Conservation (phyloP, 495 filamentous ascomycete genomes). For the Penicillium maclennaniae region DNA sequence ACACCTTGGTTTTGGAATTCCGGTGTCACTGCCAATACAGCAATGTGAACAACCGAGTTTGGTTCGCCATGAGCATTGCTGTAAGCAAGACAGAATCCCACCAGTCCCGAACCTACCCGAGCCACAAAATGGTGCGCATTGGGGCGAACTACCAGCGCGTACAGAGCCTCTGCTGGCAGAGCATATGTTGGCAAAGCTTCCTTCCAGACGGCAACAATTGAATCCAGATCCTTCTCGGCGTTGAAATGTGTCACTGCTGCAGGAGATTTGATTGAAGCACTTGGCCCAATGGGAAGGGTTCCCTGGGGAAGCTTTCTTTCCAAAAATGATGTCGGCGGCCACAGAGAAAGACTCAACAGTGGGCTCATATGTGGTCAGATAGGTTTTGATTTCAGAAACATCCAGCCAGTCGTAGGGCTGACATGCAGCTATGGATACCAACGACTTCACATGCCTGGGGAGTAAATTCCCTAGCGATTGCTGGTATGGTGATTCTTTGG, state of each 20-base stretch:
- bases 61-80: conserved; percentile 21
- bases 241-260: conserved; percentile 19
- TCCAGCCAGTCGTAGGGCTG: conserved; percentile 50
- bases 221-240: conserved; percentile 27
- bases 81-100: conserved; percentile 45
- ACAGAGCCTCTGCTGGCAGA: conserved; percentile 27
- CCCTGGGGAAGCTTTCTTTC: conserved; percentile 27
- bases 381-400: conserved; percentile 36
- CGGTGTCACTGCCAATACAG: conserved; percentile 42
- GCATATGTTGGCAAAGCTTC: conserved; percentile 40
- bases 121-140: conserved; percentile 39
- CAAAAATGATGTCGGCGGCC: conserved; percentile 43
- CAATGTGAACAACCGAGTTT: conserved; percentile 30
- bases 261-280: conserved; percentile 11
- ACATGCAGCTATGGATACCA: conserved; percentile 43
- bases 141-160: conserved; percentile 20
- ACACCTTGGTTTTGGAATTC: conserved; percentile 37
- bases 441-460: conserved; percentile 23
- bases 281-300: conserved; percentile 32
- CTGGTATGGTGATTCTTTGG: conserved; percentile 40
- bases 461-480: conserved; percentile 32
- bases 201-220: conserved; percentile 34
- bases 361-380: conserved; percentile 47
- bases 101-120: conserved; percentile 22
- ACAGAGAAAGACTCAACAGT: conserved; percentile 44